Evolutionary conservation across 2,329 filamentous ascomycete species (phyloP).

Genomic region (Penicillium fuscoglaucum): DNA sequence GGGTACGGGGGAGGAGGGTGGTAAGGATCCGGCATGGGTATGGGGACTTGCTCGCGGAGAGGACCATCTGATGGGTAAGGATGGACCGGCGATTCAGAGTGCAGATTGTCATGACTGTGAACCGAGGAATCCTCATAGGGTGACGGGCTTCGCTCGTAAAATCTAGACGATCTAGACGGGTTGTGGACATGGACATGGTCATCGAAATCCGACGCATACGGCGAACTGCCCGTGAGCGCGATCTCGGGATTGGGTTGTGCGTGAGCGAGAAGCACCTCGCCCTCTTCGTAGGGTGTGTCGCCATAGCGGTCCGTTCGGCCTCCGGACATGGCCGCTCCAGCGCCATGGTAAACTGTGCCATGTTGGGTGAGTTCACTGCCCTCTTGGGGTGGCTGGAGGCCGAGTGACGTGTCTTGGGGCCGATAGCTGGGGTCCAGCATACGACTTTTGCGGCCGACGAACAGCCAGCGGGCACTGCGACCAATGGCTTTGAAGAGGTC

Average conservation of each 20-base stretch:
- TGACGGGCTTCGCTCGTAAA: conserved; percentile 15
- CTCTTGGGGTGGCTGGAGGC: conserved; percentile 26
- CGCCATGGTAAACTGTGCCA: conserved; percentile 32
- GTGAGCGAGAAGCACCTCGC: conserved; percentile 40
- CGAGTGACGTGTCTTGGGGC: conserved; percentile 30
- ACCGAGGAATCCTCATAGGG: conserved; percentile 18
- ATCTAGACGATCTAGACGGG: conserved; percentile 12
- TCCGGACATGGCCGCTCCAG: conserved; percentile 23
- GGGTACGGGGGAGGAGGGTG: conserved; percentile 30
- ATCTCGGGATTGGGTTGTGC: conserved; percentile 39
- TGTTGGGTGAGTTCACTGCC: conserved; percentile 12
- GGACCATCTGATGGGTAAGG: conserved; percentile 25
- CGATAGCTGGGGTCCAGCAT: conserved; percentile 44
- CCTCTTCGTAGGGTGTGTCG: conserved; percentile 36
- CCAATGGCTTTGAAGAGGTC: conserved; percentile 79
- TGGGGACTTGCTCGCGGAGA: conserved; percentile 33
- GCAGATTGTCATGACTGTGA: conserved; percentile 10
- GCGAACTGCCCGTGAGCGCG: conserved; percentile 21
- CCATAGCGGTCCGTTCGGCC: conserved; percentile 28
- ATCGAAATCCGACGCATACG: conserved; percentile 22
- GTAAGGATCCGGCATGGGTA: conserved; percentile 35
- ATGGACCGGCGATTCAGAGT: conserved; percentile 7
- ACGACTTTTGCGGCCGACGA: conserved; percentile 65
- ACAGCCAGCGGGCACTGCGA: conserved; percentile 76
- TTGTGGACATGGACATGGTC: conserved; percentile 20